Evolutionary conservation across 208 protist species (phyloP).

Genomic region (Crithidia thermophila): DNA sequence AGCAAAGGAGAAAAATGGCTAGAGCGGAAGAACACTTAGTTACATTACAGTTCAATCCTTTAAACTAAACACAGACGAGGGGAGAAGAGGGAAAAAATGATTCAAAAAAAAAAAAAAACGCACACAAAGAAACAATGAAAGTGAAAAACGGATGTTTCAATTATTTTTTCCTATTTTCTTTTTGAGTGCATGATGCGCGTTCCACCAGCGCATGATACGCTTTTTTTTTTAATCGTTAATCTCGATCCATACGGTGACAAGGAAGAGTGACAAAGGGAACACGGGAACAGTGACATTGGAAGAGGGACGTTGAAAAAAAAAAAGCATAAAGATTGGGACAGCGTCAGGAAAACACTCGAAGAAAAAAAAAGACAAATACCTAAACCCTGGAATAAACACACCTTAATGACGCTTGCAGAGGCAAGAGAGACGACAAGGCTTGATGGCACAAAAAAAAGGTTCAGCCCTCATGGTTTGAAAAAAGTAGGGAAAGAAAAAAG

Average conservation of each 20-base stretch:
- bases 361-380: neutral
- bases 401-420: conserved; percentile 9
- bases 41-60: no score
- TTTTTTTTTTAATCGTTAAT: no score
- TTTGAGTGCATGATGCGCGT: no score
- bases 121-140: neutral
- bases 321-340: neutral
- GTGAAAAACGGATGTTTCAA: no score
- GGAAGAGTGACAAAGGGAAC: neutral
- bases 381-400: neutral
- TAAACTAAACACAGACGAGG: neutral
- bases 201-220: no score
- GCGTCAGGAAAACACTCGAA: conserved; percentile 10
- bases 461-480: no score
- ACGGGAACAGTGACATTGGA: neutral
- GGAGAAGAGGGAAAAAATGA: neutral
- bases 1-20: neutral
- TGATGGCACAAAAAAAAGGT: neutral
- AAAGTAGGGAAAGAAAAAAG: neutral
- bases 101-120: conserved; percentile 1
- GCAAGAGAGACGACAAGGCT: neutral
- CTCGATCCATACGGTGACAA: no score
- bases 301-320: neutral
- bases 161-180: no score
- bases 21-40: neutral